Evolutionary conservation across 441 rosid genomes (phyloP).

Genomic region (Gossypium davidsonii): DNA sequence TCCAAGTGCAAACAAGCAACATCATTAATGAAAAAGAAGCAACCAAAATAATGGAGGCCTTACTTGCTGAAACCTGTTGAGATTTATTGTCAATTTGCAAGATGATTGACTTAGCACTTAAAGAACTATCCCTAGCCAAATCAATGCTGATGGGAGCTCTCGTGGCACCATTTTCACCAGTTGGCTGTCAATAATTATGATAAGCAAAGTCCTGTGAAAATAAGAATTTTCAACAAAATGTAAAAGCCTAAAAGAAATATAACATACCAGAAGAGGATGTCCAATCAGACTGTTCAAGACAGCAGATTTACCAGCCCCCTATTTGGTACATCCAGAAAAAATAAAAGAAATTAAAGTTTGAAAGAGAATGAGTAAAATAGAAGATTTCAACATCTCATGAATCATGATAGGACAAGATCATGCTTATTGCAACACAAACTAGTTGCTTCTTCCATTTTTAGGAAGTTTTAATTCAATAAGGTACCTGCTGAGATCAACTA

Average conservation of each 20-base stretch:
- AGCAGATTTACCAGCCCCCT: slow-evolving; percentile 99
- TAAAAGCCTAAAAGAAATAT: slow-evolving; percentile 10
- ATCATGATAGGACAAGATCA: background rate
- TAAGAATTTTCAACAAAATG: slow-evolving; percentile 14
- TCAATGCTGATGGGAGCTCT: slow-evolving; percentile 86
- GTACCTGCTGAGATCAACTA: background rate
- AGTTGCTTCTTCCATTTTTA: background rate
- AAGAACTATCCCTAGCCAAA: slow-evolving; percentile 48
- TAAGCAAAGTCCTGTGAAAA: slow-evolving; percentile 4
- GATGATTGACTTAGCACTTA: slow-evolving; percentile 65
- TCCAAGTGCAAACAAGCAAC: slow-evolving; percentile 6
- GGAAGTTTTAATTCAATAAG: background rate
- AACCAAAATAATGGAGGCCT: slow-evolving; percentile 22
- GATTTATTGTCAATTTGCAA: slow-evolving; percentile 76
- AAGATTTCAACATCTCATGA: background rate
- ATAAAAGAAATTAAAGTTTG: background rate
- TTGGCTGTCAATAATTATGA: slow-evolving; percentile 51
- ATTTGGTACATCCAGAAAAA: slow-evolving; percentile 20
- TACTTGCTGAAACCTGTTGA: slow-evolving; percentile 90
- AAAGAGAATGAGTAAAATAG: background rate
- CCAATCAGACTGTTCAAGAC: slow-evolving; percentile 83
- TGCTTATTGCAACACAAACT: background rate
- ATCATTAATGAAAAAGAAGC: background rate
- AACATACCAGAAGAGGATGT: slow-evolving; percentile 83
- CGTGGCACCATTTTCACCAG: slow-evolving; percentile 97